Base-by-base conservation (phyloP, 768 basidiomycete species). In the Rossbeevera mucosa region DNA sequence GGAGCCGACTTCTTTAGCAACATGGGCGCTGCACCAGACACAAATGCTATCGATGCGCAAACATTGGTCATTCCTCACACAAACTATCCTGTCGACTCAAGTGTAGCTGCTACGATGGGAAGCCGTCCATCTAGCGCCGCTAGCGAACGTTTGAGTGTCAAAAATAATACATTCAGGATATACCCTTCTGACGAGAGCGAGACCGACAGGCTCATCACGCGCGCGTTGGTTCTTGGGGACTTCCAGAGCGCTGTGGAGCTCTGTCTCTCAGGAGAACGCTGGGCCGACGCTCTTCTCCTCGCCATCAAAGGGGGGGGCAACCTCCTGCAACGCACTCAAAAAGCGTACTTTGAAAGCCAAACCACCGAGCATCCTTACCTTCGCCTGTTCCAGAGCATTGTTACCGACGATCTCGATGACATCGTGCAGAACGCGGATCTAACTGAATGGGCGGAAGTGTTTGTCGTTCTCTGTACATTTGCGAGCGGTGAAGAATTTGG, bases 361-460 rank as follows among this genome's bases (percentile, higher is more conserved):
- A 89, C 91, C 1, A 77, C 81, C 8, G 72, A 80, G 1, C 72
- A 88, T 3, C 91, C 94, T 0, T 97, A 95, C 69, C 81, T 98
- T 21, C 88, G 96, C 33, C 80, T 99, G 11, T 91, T 94, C 81
- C 92, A 97, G 65, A 90, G 87, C 12, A 89, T 99, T 59, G 91
- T 95, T 53, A 88, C 87, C 31, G 84, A 93, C 61, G 96, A 98
- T 63, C 81, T 98, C 7, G 78, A 81, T 18, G 96, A 97, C 66
- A 84, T 98, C 47, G 94, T 97, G 8, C 94, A 96, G 68, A 96
- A 97, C 61, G 95, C 94, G 21, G 94, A 98, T 59, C 67, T 98
- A 47, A 76, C 82, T 38, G 94, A 99, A 66, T 98, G 95, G 95
- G 83, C 87, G 53, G 95, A 96, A 69, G 91, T 94, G 48, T 97